Evolutionary conservation across 176 grass and related monocot species (phyloP).

Genomic region (Zoysia japonica): DNA sequence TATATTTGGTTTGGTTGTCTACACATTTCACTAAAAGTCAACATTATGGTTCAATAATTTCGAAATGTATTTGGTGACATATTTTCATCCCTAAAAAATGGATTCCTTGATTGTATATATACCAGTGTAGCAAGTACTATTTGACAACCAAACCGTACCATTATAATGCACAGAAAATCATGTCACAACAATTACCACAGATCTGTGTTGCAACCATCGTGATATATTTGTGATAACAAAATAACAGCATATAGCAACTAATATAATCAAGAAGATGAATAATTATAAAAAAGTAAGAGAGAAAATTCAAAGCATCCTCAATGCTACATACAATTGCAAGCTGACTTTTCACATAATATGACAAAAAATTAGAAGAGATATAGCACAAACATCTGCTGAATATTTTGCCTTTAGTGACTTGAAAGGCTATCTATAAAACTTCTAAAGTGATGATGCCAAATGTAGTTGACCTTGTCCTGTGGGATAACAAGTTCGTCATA

Average conservation of each 20-base stretch:
- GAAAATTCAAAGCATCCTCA: constrained; percentile 6
- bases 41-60: background rate
- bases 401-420: constrained; percentile 36
- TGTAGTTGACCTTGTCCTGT: constrained; percentile 64
- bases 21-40: background rate
- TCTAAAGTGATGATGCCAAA: constrained; percentile 44
- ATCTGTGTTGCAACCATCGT: background rate
- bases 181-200: background rate
- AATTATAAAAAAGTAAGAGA: constrained; percentile 7
- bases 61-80: background rate
- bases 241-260: background rate
- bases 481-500: constrained; percentile 42
- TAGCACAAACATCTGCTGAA: background rate
- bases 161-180: constrained; percentile 29
- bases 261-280: constrained; percentile 4
- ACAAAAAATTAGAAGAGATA: background rate
- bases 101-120: background rate
- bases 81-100: background rate
- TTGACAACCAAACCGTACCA: background rate
- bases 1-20: constrained; percentile 8
- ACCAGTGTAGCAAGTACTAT: background rate
- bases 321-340: background rate
- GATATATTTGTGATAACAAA: background rate
- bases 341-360: background rate
- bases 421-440: constrained; percentile 37